Evolutionary conservation across 345 rosid genomes (phyloP).

Genomic region (Erucastrum elatum): DNA sequence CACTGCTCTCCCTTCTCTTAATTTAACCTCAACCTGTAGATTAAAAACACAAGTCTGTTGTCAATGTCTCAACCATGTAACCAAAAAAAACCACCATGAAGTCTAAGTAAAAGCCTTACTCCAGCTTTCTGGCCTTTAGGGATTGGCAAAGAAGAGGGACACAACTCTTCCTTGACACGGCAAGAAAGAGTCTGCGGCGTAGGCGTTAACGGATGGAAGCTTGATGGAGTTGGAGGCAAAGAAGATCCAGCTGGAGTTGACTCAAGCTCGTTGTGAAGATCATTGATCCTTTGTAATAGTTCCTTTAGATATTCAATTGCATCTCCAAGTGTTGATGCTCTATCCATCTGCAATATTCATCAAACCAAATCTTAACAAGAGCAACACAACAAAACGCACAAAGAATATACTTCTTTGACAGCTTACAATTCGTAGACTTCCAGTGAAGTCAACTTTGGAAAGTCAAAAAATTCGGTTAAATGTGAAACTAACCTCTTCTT

Average conservation of each 20-base stretch:
- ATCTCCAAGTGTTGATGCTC: slow-evolving; percentile 97
- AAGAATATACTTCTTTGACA: no score
- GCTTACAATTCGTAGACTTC: no score
- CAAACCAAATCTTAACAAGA: not conserved
- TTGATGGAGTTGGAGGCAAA: slow-evolving; percentile 56
- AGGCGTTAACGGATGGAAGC: slow-evolving; percentile 83
- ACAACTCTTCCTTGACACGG: slow-evolving; percentile 76
- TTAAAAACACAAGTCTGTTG: not conserved
- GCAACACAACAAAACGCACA: not conserved
- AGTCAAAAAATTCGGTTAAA: no score
- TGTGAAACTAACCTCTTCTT: no score
- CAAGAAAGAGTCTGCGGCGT: slow-evolving; percentile 73
- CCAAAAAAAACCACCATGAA: not conserved
- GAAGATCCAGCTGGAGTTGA: slow-evolving; percentile 66
- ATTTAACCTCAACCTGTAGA: slow-evolving; percentile 80
- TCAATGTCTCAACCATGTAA: not conserved
- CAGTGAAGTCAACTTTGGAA: no score
- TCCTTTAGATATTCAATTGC: slow-evolving; percentile 95
- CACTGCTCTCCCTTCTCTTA: slow-evolving; percentile 95
- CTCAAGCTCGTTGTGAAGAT: slow-evolving; percentile 86
- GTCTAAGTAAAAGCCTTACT: slow-evolving; percentile 41
- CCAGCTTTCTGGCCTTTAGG: slow-evolving; percentile 84
- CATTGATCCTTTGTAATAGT: slow-evolving; percentile 88
- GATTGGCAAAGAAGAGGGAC: slow-evolving; percentile 64
- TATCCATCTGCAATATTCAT: slow-evolving; percentile 70